phyloP scores from a whole-genome alignment of 78 protist species.

The Dictyostelium discoideum region dicty_2.7 NC_007088.5:2292501-2293000 shows the following conservation, averaged over 20 bases:
- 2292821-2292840: not conserved
- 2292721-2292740: not conserved
- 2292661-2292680: not conserved
- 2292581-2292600: too few species aligned
- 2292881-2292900: not conserved
- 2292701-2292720: not conserved
- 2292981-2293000: conserved; percentile 15
- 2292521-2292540: not conserved
- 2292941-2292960: not conserved
- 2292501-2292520: not conserved
- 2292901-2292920: not conserved
- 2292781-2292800: not conserved
- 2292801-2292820: not conserved
- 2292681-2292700: not conserved
- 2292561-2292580: not conserved
- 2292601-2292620: too few species aligned
- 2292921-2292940: not conserved
- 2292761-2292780: not conserved
- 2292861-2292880: not conserved
- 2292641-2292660: too few species aligned
- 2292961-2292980: not conserved
- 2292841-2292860: not conserved
- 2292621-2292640: too few species aligned
- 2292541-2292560: not conserved
- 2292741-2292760: not conserved